Base-by-base conservation (phyloP, 2,329 filamentous ascomycete genomes). In the Trichoderma sp. region DNA sequence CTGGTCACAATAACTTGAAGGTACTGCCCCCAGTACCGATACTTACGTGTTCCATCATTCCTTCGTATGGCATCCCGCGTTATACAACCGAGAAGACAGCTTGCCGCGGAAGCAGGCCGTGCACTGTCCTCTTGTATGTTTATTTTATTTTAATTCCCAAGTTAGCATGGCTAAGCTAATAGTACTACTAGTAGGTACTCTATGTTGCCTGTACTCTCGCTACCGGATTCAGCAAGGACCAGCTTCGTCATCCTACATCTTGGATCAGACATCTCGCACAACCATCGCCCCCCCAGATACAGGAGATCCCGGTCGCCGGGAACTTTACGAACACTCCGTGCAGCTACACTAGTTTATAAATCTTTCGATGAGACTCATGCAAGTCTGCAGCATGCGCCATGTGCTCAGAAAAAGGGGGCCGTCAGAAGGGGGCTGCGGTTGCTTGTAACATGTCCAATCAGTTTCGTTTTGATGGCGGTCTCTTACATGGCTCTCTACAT, bases 271-370 rank as follows among this genome's bases (percentile, higher is more conserved):
- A 55, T 49, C 52, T 66, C 28, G 16, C 58, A 49, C 56, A 34
- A 49, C 46, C 39, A 60, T 60, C 65, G 34, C 30, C 46, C 65
- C 56, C 34, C 63, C 65, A 28, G 30, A 32, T 51, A 55, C 55
- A 49, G 26, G 56, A 26, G 58, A 68, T 59, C 65, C 65, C 30
- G 43, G 65, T 67, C 65, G 55, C 37, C 55, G 65, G 65, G 54
- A 67, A 54, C 55, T 59, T 67, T 59, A 58, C 65, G 65, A 58
- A 60, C 66, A 58, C 58, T 49, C 58, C 66, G 52, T 66, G 52
- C 63, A 66, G 52, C 52, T 49, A 37, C 18, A 43, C 63, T 49
- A 37, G 39, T 3, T 54, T 43, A 16, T 32, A 32, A 30, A 37
- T 46, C 34, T 55, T 51, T 46, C 34, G 51, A 65, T 55, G 32